Evolutionary conservation across 768 basidiomycete species (phyloP), one percentile per base, ranked within the genome.

Genomic region (Trametes coccinea): DNA sequence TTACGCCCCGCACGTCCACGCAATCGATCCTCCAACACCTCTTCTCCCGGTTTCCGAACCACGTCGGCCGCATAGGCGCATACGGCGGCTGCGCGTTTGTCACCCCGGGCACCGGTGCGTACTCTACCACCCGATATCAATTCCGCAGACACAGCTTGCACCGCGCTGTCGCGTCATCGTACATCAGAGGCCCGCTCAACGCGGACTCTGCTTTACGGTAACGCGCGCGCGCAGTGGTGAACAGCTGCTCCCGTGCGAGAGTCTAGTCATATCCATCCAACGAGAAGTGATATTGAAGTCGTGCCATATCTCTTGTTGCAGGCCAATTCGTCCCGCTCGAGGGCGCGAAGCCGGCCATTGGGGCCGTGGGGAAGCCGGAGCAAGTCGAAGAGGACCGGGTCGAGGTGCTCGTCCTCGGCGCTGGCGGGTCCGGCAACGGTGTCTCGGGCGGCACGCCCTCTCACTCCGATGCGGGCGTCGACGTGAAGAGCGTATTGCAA

Each of bases 1-100:
- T 84, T 66, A 69, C 76, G 48, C 83, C 84, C 5, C 71, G 72
- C 6, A 54, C 75, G 5, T 71, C 73, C 58, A 84, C 83, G 0
- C 71, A 71, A 31, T 61, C 60, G 4, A 74, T 81, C 51, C 70
- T 84, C n/a, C 70, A 75, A 49, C 77, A 78, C 59, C 70, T 84
- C 11, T 84, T 85, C 70, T 56, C 69, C n/a, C 76, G 70, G 22
- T 79, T 72, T 60, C 79, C 83, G 1, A 65, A 75, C n/a, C 66
- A 73, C 40, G 69, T 83, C 4, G 84, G 82, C n/a, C 79, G 78
- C 53, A 80, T 84, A 27, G 83, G 83, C 41, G 68, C 80, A 11
- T 82, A 84, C 67, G 77, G 81, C 46, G 75, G 77, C 52, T 83
- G 79, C 64, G 84, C 84, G n/a, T 86, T 85, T 68, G 71, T 82